A percentile compares a stretch with the other conserved stretches of the same genome.
Evolutionary conservation across 306 rosid genomes (phyloP).

Genomic region (Gillenia trifoliata): DNA sequence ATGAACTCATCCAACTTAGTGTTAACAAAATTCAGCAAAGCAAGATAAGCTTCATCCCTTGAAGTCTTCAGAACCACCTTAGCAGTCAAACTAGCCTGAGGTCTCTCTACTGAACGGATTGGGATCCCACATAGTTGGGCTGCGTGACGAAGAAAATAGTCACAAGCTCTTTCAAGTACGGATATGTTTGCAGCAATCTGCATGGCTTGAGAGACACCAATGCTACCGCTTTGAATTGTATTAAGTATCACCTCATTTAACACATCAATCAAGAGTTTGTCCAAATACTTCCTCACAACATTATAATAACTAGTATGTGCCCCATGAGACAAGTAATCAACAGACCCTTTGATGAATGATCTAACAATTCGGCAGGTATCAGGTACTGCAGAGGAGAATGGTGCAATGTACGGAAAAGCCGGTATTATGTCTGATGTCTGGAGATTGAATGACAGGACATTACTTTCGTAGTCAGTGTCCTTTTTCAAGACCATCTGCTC

Average conservation of each 20-base stretch:
- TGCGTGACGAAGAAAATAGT: conserved; percentile 68
- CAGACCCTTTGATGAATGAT: conserved; percentile 80
- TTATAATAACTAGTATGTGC: conserved; percentile 42
- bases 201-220: conserved; percentile 84
- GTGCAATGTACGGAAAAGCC: conserved; percentile 83
- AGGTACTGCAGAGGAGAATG: conserved; percentile 90
- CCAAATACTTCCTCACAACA: conserved; percentile 59
- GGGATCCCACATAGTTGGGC: conserved; percentile 62
- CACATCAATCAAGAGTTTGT: conserved; percentile 64
- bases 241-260: conserved; percentile 63
- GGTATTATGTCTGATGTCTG: conserved; percentile 78
- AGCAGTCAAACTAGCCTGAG: conserved; percentile 69
- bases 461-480: conserved; percentile 66
- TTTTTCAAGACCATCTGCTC: conserved; percentile 87
- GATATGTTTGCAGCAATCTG: conserved; percentile 92
- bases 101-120: conserved; percentile 48
- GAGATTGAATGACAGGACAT: conserved; percentile 61
- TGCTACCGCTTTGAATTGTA: conserved; percentile 47
- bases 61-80: conserved; percentile 66
- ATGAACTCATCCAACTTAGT: conserved; percentile 65
- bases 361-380: conserved; percentile 67
- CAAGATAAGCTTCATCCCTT: conserved; percentile 70
- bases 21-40: conserved; percentile 55
- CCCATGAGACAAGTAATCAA: conserved; percentile 74
- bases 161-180: conserved; percentile 87